A percentile compares a stretch with the other conserved stretches of the same genome.
Conservation (phyloP, 495 filamentous ascomycete species). For the Pyronema omphalodes region DNA sequence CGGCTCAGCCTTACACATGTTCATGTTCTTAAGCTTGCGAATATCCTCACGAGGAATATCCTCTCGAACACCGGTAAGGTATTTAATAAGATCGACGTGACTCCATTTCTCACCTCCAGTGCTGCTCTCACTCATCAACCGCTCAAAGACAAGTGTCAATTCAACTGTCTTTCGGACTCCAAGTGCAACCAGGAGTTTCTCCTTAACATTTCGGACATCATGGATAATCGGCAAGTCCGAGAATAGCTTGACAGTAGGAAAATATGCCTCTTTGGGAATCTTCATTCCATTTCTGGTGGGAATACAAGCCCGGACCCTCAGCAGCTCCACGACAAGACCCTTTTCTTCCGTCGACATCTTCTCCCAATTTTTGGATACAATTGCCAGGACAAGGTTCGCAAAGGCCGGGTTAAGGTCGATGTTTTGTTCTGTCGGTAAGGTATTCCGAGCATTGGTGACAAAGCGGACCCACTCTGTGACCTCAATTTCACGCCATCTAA, state of each 20-base stretch:
- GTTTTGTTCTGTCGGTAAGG: conserved; percentile 34
- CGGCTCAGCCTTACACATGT: conserved; percentile 64
- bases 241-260: conserved; percentile 80
- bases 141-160: conserved; percentile 76
- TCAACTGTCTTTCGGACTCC: conserved; percentile 82
- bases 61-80: conserved; percentile 69
- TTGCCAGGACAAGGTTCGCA: conserved; percentile 53
- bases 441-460: conserved; percentile 32
- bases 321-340: conserved; percentile 38
- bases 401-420: conserved; percentile 56
- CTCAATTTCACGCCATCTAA: conserved; percentile 69
- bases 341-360: conserved; percentile 45
- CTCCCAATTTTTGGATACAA: conserved; percentile 82
- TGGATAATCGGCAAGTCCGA: conserved; percentile 72
- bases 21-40: conserved; percentile 51
- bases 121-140: conserved; percentile 42
- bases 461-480: conserved; percentile 69
- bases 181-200: conserved; percentile 64
- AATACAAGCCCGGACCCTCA: conserved; percentile 55
- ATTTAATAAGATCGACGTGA: conserved; percentile 85
- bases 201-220: conserved; percentile 60
- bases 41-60: conserved; percentile 81
- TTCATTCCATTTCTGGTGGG: conserved; percentile 86
- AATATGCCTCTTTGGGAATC: conserved; percentile 72
- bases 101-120: conserved; percentile 50